Evolutionary conservation across 306 rosid genomes (phyloP), one percentile per base, ranked within the genome.

Genomic region (Castanea crenata): DNA sequence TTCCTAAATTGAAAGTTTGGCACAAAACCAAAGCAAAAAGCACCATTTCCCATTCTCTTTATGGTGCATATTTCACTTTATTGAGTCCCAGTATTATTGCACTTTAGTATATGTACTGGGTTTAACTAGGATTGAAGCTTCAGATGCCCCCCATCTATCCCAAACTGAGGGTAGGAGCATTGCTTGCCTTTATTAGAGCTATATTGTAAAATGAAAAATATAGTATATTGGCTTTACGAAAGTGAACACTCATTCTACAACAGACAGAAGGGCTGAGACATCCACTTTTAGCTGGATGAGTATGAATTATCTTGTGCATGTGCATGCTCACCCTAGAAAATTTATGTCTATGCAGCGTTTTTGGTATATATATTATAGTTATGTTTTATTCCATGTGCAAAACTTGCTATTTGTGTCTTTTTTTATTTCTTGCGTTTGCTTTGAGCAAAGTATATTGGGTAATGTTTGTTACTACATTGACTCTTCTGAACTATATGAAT

Each of bases 401-500:
- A 46, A 23, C 13, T 31, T 55, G 54, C 55, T 44, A 27, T 55
- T 65, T 75, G 11, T 31, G 21, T 61, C 70, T 14, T 80, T 64
- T 35, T 46, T 29, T 65, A 83, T 72, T 73, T 65, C 78, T 74
- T 67, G 67, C 64, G 82, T 83, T 71, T 49, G 58, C 67, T 77
- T 81, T 69, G 57, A 72, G 76, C 69, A 79, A 69, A 49, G 18
- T 74, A 57, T 65, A 12, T 57, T 49, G 69, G 73, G 62, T 5
- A 52, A 58, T 62, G 54, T 41, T 41, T 76, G 14, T 51, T 80
- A 59, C 38, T 21, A 25, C 18, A 32, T 76, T 23, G 71, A 74
- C 61, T 73, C 55, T 69, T 57, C 52, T 7, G 35, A 73, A 81
- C 85, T 89, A 56, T 77, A 76, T 74, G 76, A 19, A 55, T 70